Percentiles rank a stretch among this genome's conserved stretches.
Evolutionary conservation across 306 rosid species (phyloP).

Genomic region (Corylus americana): DNA sequence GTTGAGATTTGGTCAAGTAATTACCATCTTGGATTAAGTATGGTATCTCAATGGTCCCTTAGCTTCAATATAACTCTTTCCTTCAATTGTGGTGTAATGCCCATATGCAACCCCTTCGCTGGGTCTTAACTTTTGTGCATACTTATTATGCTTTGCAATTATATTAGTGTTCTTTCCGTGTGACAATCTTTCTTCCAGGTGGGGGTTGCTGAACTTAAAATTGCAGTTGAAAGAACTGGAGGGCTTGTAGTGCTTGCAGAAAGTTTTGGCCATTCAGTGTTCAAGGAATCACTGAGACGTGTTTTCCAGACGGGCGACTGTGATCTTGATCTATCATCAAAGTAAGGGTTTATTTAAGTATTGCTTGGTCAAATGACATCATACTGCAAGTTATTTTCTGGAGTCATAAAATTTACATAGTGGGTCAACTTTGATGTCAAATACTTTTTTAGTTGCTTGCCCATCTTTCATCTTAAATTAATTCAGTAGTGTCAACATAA

Average conservation of each 20-base stretch:
- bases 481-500: neutral
- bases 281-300: constrained; percentile 82
- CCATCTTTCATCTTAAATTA: neutral
- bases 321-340: constrained; percentile 93
- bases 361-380: neutral
- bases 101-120: neutral
- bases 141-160: constrained; percentile 23
- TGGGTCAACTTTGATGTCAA: neutral
- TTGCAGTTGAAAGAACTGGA: constrained; percentile 91
- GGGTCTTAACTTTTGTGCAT: neutral
- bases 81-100: neutral
- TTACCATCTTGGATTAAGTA: neutral
- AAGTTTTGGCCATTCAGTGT: constrained; percentile 94
- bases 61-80: neutral
- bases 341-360: constrained; percentile 47
- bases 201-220: constrained; percentile 96
- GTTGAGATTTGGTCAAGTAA: neutral
- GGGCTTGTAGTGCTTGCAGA: constrained; percentile 97
- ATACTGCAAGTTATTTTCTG: neutral
- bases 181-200: constrained; percentile 51
- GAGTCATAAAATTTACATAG: neutral
- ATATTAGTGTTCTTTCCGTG: constrained; percentile 15
- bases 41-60: neutral
- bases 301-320: constrained; percentile 70
- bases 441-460: neutral